A percentile compares a stretch with the other conserved stretches of the same genome.
phyloP scores from a whole-genome alignment of 2,329 filamentous ascomycete genomes.

The Pseudogymnoascus destructans region DNA sequence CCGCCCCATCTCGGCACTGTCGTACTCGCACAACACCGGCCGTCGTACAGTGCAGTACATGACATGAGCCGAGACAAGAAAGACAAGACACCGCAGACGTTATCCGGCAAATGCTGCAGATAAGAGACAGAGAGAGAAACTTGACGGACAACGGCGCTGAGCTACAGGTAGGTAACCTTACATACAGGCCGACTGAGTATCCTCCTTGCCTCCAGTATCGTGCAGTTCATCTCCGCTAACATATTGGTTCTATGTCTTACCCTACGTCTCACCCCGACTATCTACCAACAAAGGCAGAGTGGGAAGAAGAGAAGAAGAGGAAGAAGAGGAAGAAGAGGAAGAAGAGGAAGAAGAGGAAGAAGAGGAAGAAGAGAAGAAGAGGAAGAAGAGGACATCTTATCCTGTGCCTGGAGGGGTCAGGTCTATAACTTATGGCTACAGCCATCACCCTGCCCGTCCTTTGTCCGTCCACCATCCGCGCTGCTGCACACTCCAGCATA shows the following conservation, averaged over 20 bases:
- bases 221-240: background rate
- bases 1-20: background rate
- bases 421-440: no score
- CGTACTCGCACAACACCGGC: background rate
- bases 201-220: background rate
- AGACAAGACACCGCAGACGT: background rate
- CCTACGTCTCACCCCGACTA: background rate
- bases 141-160: background rate
- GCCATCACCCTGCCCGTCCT: background rate
- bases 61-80: background rate
- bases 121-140: background rate
- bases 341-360: no score
- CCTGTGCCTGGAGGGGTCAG: background rate
- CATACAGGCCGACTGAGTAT: background rate
- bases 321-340: no score
- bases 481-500: conserved; percentile 6
- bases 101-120: conserved; percentile 4
- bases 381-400: background rate
- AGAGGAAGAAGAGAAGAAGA: no score
- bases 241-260: background rate
- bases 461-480: background rate
- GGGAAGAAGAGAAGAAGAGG: no score
- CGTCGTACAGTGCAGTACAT: background rate
- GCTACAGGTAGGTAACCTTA: background rate
- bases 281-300: background rate